Evolutionary conservation across 768 basidiomycete genomes (phyloP), one percentile per base, ranked within the genome.

Genomic region (Calocybe indica): DNA sequence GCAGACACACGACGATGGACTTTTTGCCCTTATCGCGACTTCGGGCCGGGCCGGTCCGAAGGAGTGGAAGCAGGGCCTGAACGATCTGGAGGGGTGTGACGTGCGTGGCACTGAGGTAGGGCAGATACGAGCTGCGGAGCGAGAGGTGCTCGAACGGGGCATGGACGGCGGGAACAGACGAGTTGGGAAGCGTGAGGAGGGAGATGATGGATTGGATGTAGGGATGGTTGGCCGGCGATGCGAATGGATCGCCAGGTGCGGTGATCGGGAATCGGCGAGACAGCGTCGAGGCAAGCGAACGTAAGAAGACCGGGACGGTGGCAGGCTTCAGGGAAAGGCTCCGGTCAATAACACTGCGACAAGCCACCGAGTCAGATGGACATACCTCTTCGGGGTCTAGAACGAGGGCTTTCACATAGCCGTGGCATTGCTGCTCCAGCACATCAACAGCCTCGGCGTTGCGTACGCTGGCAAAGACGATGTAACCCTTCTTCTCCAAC

Each of bases 201-300:
- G 87, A 91, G 55, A 94, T 74, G 54, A 92, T 70, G 14, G 88
- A 85, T 52, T 88, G 82, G 38, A 94, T 73, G 62, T 86, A 80
- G 2, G 86, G 81, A 58, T 82, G 75, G 12, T 81, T 65, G 28
- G 80, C 69, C 15, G 83, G 79, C 0, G 83, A 72, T 15, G 75
- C 79, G 60, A 83, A 88, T 1, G 92, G 91, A 62, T 94, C 92
- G 22, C 92, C 92, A 2, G 86, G 69, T 6, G 81, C 64, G 32
- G 78, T 82, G 54, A 90, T 76, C 3, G 92, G 92, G 67, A 91
- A 94, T 41, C 82, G 79, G 52, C 89, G 83, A 12, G 86, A 85
- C 7, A 94, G 73, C 0, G 88, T 82, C 0, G 91, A 85, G 2
- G 81, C 74, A 35, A 94, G 69, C 6, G 90, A 92, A 46, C 91